Evolutionary conservation across 768 basidiomycete species (phyloP), one percentile per base, ranked within the genome.

Genomic region (Tremella mesenterica): DNA sequence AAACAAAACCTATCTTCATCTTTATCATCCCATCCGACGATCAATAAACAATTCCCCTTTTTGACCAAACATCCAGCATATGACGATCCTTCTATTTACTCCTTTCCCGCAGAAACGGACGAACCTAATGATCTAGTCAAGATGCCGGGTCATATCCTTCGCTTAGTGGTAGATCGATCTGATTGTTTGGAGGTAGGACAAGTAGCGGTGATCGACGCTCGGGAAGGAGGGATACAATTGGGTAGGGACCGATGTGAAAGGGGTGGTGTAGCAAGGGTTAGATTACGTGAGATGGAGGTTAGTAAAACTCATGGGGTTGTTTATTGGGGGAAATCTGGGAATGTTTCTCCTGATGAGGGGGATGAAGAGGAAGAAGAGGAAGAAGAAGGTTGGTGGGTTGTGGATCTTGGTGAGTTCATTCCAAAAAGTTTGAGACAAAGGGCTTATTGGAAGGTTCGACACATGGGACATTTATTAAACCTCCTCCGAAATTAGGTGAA

Each of bases 241-340:
- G 71, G 67, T 3, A 57, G 71, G 25, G 71, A 73, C 52, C 43
- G 65, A 36, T 55, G 55, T n/a, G 58, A 60, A 43, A 59, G 52
- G 18, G 58, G 58, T 16, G 58, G 52, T 12, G 46, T 33, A 14
- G 56, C 65, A 0, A 58, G 68, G 33, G 23, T 73, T 14, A 30
- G 69, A 43, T 29, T 69, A 34, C 60, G 59, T 30, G 67, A 70
- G 57, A 67, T 70, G 69, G 61, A 56, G 27, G 65, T 67, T 14
- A 69, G 67, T 50, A 72, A 72, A 52, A 59, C 63, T 13, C 71
- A 72, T 48, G 67, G 69, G 21, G 57, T 63, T 14, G 43, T 70
- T 8, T 67, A 62, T 44, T 69, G 68, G 65, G 60, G 60, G 20
- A 34, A 38, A 41, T 49, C 49, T 5, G 55, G 52, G n/a, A 39